Percentiles rank a stretch among this genome's conserved stretches.
These are phyloP conservation scores for Eutypella sp. DNA, from an alignment of 2,329 filamentous ascomycete genomes.

Conservation along the genomic window DNA sequence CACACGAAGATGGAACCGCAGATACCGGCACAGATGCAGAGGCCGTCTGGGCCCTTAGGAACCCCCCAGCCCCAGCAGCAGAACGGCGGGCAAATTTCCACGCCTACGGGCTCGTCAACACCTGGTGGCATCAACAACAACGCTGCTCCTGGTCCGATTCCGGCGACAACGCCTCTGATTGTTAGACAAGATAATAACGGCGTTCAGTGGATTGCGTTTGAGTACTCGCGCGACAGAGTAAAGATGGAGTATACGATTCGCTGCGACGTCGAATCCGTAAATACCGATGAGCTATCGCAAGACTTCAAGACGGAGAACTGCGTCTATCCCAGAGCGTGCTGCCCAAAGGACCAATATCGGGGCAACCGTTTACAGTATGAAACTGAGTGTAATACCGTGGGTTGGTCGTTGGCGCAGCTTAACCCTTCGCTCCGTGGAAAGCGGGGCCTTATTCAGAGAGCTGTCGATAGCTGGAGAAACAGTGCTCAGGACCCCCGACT, in stretches of 20 bases:
- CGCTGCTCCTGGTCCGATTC: conserved; percentile 91
- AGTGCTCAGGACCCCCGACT: conserved; percentile 94
- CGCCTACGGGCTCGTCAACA: conserved; percentile 38
- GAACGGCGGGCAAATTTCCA: conserved; percentile 39
- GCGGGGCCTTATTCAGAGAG: conserved; percentile 90
- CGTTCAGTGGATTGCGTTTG: conserved; percentile 98
- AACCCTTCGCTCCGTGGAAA: conserved; percentile 90
- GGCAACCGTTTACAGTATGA: conserved; percentile 95
- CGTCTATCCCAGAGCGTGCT: conserved; percentile 93
- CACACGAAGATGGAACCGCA: conserved; percentile 60
- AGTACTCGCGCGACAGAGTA: conserved; percentile 92
- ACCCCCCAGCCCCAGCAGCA: conserved; percentile 40
- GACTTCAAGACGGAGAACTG: conserved; percentile 99
- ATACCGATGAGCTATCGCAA: conserved; percentile 73
- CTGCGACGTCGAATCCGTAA: conserved; percentile 95
- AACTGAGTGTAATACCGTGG: conserved; percentile 98
- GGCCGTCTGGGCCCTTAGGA: conserved; percentile 46
- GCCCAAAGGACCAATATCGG: conserved; percentile 90
- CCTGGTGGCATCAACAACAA: conserved; percentile 74
- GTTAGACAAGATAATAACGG: conserved; percentile 94
- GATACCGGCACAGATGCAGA: conserved; percentile 57
- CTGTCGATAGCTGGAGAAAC: conserved; percentile 98
- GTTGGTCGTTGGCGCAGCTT: conserved; percentile 93
- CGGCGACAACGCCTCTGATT: conserved; percentile 89
- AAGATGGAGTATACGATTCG: conserved; percentile 99